Conservation (phyloP, 2,329 filamentous ascomycete species). For the Microascus cirrosus region DNA sequence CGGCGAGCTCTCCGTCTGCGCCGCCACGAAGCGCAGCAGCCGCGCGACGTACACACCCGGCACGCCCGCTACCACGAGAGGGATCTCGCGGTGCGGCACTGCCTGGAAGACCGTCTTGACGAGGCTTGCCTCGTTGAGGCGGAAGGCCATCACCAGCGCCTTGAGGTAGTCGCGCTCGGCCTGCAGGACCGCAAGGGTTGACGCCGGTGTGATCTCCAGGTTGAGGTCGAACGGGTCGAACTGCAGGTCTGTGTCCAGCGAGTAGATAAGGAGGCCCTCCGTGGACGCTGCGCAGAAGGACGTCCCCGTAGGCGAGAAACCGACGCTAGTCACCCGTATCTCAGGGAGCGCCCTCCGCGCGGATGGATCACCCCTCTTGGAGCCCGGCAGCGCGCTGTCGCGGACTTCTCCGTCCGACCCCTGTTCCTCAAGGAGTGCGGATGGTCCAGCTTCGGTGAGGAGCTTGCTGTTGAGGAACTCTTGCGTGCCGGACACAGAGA, state of each 20-base stretch:
- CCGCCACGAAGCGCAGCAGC: conserved; percentile 75
- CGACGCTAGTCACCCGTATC: conserved; percentile 72
- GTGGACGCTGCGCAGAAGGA: conserved; percentile 93
- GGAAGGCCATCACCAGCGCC: conserved; percentile 93
- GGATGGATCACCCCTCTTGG: conserved; percentile 78
- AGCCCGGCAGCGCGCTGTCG: conserved; percentile 65
- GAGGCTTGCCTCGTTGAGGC: conserved; percentile 75
- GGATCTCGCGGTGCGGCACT: conserved; percentile 64
- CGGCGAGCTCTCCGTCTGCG: conserved; percentile 78
- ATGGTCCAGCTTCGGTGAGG: conserved; percentile 81
- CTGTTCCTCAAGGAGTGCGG: conserved; percentile 68
- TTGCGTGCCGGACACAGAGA: conserved; percentile 92
- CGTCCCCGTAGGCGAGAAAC: conserved; percentile 79
- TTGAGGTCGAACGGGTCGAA: conserved; percentile 97
- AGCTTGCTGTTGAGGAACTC: conserved; percentile 91
- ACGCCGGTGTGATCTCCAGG: conserved; percentile 82
- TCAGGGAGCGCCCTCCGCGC: conserved; percentile 66
- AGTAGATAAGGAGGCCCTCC: conserved; percentile 89
- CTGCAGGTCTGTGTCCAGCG: conserved; percentile 68
- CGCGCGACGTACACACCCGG: conserved; percentile 80
- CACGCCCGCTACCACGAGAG: conserved; percentile 65
- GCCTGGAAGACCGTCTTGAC: conserved; percentile 79
- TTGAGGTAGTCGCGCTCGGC: conserved; percentile 73
- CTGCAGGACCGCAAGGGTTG: conserved; percentile 59
- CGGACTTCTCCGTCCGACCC: conserved; percentile 83